Percentiles rank a stretch among this genome's conserved stretches.
These are phyloP conservation scores for Daucus carota DNA, from an alignment of 129 eudicot genomes.

Conservation along the genomic window DNA sequence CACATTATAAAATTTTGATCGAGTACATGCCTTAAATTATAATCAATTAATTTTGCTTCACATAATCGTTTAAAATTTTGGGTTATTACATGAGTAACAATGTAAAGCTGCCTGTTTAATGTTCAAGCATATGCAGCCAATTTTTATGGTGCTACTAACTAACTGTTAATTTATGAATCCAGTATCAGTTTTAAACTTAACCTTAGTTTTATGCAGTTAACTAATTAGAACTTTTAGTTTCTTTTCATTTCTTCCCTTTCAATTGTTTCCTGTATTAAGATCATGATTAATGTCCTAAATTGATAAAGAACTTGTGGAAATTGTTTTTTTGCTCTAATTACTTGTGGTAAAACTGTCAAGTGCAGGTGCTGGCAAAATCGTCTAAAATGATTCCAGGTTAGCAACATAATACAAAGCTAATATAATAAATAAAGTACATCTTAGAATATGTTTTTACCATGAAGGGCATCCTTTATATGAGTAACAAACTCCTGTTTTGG, in stretches of 20 bases:
- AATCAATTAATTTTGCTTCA: too few species aligned
- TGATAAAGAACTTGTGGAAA: neutral
- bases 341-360: conserved; percentile 9
- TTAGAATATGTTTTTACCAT: too few species aligned
- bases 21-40: too few species aligned
- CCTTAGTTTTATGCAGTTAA: neutral
- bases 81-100: too few species aligned
- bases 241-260: neutral
- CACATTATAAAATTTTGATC: too few species aligned
- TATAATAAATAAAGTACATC: too few species aligned
- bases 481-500: too few species aligned
- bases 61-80: too few species aligned
- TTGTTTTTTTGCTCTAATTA: neutral
- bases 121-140: too few species aligned
- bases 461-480: too few species aligned
- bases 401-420: neutral
- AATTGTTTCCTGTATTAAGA: neutral
- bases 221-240: too few species aligned
- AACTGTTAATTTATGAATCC: neutral
- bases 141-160: neutral
- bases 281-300: neutral
- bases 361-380: conserved; percentile 95
- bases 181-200: neutral
- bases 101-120: neutral
- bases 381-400: conserved; percentile 99